A percentile compares a stretch with the other conserved stretches of the same genome.
Evolutionary conservation across 192 early-diverging fungal species (phyloP).

Genomic region (Ambispora gerdemannii): DNA sequence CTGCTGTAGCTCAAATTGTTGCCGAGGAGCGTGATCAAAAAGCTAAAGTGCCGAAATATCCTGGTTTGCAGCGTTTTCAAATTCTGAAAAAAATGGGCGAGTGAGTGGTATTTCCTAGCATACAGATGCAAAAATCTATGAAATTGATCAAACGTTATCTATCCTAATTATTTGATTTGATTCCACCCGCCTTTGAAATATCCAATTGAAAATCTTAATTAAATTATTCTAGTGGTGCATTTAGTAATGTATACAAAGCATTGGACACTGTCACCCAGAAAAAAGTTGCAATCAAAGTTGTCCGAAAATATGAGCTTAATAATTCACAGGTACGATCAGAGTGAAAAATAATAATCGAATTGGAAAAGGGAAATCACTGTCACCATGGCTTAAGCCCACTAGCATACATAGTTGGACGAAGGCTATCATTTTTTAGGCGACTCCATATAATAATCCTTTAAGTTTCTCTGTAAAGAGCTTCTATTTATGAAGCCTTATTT

Average conservation of each 20-base stretch:
- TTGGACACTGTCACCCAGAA: conserved; percentile 57
- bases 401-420: too few relatives aligned
- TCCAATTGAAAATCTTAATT: conserved; percentile 19
- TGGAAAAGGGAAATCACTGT: too few relatives aligned
- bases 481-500: too few relatives aligned
- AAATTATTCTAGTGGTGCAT: conserved; percentile 66
- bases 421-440: too few relatives aligned
- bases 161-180: background rate
- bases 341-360: too few relatives aligned
- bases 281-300: conserved; percentile 82
- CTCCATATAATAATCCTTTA: too few relatives aligned
- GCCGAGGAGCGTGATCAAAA: conserved; percentile 51
- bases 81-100: conserved; percentile 68
- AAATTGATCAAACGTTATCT: too few relatives aligned
- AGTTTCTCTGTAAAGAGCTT: too few relatives aligned
- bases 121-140: background rate
- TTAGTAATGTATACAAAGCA: conserved; percentile 81
- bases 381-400: too few relatives aligned
- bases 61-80: conserved; percentile 56
- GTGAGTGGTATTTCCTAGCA: conserved; percentile 46
- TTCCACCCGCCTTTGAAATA: background rate
- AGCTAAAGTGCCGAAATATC: conserved; percentile 51
- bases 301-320: conserved; percentile 70
- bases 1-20: conserved; percentile 46
- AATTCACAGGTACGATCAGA: conserved; percentile 53